Base-by-base conservation (phyloP, 306 rosid genomes). In the Biancaea sappan region DNA sequence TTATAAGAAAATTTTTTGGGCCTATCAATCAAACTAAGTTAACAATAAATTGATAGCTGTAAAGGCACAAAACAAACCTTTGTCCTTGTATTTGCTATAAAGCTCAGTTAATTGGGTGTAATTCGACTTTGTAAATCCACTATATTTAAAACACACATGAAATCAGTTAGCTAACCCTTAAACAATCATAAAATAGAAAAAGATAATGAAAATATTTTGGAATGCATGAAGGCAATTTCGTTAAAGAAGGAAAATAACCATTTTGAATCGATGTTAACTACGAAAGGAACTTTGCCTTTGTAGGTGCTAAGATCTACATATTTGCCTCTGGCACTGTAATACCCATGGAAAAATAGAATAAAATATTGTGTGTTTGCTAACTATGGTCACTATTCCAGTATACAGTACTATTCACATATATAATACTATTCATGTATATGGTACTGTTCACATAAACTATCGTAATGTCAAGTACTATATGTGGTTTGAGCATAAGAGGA, bases 241-340 rank as follows among this genome's bases (percentile, higher is more conserved):
- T 21, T 4, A 73, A 6, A 46, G 72, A 76, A 46, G 19, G 80
- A 51, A 31, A 28, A 65, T 21, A 46, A 93, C 98, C 98, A 93
- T 89, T 91, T 89, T 71, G 98, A 93, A 62, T 97, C 98, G 8
- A 93, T 97, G 79, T 93, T 93, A 65, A 93, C 80, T 43, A 93
- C 85, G 57, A 93, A 91, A 74, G 91, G 85, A 63, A 93, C 90
- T 77, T 91, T 89, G 52, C 98, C 98, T 43, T 75, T 86, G 84
- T 83, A 93, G 11, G n/a, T n/a, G n/a, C n/a, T n/a, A n/a, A n/a
- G n/a, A n/a, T n/a, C n/a, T n/a, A n/a, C n/a, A n/a, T 87, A 93
- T 53, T 76, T 86, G 60, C 96, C 93, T 64, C 57, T 86, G n/a
- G n/a, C n/a, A n/a, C n/a, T n/a, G n/a, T n/a, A n/a, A n/a, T n/a